A percentile compares a stretch with the other conserved stretches of the same genome.
Conservation (phyloP, 768 basidiomycete species). For the Crassisporium funariophilum region DNA sequence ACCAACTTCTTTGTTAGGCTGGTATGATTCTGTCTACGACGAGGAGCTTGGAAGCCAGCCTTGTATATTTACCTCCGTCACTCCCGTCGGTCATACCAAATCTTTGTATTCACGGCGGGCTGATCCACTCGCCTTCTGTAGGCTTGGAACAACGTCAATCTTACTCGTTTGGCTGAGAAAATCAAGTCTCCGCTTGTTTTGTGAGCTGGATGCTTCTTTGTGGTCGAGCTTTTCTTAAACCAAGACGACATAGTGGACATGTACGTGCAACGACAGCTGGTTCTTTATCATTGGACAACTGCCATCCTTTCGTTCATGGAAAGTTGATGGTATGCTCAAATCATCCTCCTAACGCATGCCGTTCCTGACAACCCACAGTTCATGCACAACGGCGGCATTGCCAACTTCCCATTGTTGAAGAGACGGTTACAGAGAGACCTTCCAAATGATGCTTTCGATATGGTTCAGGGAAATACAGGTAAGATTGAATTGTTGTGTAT, state of each 20-base stretch:
- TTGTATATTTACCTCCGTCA: constrained; percentile 94
- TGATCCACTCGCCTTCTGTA: too few relatives aligned
- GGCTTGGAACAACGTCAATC: constrained; percentile 97
- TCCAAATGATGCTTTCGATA: constrained; percentile 82
- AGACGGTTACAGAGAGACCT: constrained; percentile 74
- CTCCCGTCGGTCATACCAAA: constrained; percentile 73
- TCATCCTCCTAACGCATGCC: background rate
- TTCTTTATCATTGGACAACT: constrained; percentile 89
- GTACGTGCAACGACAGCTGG: constrained; percentile 94
- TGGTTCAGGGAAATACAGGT: constrained; percentile 94
- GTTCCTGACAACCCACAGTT: constrained; percentile 51
- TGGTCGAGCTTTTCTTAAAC: background rate
- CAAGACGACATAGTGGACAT: constrained; percentile 61
- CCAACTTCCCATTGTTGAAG: constrained; percentile 81
- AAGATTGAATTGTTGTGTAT: constrained; percentile 13
- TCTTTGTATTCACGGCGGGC: too few relatives aligned
- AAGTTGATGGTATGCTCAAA: constrained; percentile 79
- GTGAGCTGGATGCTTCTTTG: constrained; percentile 47
- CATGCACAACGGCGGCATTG: constrained; percentile 97
- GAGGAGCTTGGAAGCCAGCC: constrained; percentile 85
- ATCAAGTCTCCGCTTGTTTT: constrained; percentile 96
- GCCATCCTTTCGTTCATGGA: constrained; percentile 92
- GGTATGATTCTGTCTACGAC: constrained; percentile 90
- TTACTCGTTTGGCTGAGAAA: constrained; percentile 93
- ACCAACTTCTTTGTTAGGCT: constrained; percentile 50